A percentile compares a stretch with the other conserved stretches of the same genome.
Conservation (phyloP, 1,284 basidiomycete species). For the Trametes polyzona region DNA sequence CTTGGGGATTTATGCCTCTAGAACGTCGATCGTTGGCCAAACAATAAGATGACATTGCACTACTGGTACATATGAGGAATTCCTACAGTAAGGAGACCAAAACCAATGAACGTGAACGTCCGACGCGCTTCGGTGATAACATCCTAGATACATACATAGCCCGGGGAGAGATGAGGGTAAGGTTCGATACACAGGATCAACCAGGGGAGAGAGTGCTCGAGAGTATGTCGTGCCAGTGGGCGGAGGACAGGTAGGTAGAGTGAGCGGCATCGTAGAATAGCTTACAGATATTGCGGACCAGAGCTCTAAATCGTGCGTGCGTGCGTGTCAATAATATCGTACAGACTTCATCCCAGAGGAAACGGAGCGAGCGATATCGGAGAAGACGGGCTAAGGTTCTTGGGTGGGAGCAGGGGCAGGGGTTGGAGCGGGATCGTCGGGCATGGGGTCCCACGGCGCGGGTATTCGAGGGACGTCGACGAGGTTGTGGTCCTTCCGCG, state of each 20-base stretch:
- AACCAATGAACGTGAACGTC: background rate
- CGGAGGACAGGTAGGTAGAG: no score
- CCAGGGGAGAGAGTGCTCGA: no score
- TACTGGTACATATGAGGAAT: background rate
- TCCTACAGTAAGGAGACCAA: background rate
- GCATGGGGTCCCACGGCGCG: slow-evolving; percentile 57
- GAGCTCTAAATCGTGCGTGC: background rate
- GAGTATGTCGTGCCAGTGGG: no score
- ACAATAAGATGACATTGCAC: no score
- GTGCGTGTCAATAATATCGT: no score
- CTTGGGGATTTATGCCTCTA: no score
- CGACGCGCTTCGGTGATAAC: no score
- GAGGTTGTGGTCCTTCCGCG: slow-evolving; percentile 72
- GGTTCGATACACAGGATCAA: no score
- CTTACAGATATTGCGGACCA: background rate
- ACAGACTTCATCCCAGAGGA: background rate
- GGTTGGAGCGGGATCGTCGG: background rate
- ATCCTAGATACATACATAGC: background rate
- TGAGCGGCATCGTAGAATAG: no score
- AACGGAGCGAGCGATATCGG: background rate
- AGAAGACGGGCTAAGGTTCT: background rate
- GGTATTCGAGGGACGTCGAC: slow-evolving; percentile 71
- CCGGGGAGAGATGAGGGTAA: background rate
- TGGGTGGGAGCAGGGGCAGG: no score
- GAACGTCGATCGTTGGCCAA: no score